Conservation (phyloP, 768 basidiomycete genomes). For the Russula emetica region DNA sequence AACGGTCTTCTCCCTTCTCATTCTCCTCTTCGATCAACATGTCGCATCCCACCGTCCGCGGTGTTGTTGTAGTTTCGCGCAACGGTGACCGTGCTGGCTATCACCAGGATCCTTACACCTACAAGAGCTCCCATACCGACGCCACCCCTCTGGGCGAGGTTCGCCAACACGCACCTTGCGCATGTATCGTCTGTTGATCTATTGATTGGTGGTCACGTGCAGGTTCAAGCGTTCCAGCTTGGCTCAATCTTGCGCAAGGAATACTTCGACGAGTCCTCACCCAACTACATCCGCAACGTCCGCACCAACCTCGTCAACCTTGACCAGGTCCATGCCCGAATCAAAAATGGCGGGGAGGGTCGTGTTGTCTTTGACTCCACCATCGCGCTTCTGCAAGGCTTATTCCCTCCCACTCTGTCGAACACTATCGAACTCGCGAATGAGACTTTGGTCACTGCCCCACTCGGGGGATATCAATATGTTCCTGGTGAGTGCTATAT, state of each 20-base stretch:
- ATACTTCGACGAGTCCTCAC: constrained; percentile 62
- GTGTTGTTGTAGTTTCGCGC: constrained; percentile 72
- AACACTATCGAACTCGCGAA: constrained; percentile 78
- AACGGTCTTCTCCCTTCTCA: constrained; percentile 23
- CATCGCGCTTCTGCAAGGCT: constrained; percentile 77
- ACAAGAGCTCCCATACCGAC: constrained; percentile 57
- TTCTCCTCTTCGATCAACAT: constrained; percentile 28
- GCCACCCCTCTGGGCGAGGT: constrained; percentile 76
- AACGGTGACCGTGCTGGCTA: constrained; percentile 71
- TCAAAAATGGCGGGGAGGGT: constrained; percentile 82
- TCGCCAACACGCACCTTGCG: constrained; percentile 27
- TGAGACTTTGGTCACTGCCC: constrained; percentile 63
- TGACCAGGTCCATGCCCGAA: constrained; percentile 66
- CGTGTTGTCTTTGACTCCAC: constrained; percentile 84
- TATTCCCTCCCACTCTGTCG: constrained; percentile 74
- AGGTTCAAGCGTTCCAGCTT: constrained; percentile 67
- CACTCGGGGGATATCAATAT: constrained; percentile 82
- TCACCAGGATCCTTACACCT: constrained; percentile 68
- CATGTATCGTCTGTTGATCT: background rate
- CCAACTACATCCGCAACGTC: constrained; percentile 65
- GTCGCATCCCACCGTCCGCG: constrained; percentile 55
- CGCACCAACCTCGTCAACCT: constrained; percentile 66
- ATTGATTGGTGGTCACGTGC: constrained; percentile 15
- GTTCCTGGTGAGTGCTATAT: constrained; percentile 54
- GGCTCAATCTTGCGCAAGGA: constrained; percentile 57